Conservation (phyloP, 2,329 filamentous ascomycete species). For the Hymenotorrendiella dingleyae region DNA sequence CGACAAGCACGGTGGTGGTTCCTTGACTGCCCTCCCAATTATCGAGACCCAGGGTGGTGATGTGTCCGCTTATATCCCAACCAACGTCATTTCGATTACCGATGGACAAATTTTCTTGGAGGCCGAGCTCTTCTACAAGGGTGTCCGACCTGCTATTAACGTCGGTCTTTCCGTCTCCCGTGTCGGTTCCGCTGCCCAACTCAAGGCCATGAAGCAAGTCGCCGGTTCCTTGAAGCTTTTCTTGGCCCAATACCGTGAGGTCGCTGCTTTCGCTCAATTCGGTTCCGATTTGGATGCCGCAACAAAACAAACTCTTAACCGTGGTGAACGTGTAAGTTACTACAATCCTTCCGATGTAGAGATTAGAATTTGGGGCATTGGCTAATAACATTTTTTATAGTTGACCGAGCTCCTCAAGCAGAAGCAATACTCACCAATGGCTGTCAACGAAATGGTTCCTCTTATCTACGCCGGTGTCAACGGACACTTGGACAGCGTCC, state of each 20-base stretch:
- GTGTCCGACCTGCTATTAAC: constrained; percentile 99
- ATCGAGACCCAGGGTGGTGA: constrained; percentile 99
- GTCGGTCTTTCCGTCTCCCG: constrained; percentile 99
- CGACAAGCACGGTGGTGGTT: constrained; percentile 90
- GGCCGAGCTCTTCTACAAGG: constrained; percentile 99
- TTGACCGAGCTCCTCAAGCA: constrained; percentile 98
- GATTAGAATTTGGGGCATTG: constrained; percentile 22
- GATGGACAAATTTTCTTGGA: constrained; percentile 99
- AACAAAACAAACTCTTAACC: constrained; percentile 96
- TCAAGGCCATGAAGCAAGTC: constrained; percentile 99
- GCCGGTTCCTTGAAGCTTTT: constrained; percentile 99
- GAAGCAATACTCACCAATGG: constrained; percentile 99
- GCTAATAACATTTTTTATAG: constrained; percentile 34
- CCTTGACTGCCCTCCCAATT: constrained; percentile 91
- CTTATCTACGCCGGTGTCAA: constrained; percentile 99
- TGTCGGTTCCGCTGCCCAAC: constrained; percentile 98
- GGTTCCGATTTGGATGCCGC: constrained; percentile 98
- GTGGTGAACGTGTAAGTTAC: constrained; percentile 87
- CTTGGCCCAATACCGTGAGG: constrained; percentile 99
- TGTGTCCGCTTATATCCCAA: constrained; percentile 99
- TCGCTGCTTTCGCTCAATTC: constrained; percentile 99
- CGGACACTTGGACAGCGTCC: constrained; percentile 82
- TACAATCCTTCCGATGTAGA: background rate
- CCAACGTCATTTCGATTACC: constrained; percentile 99
- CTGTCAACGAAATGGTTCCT: constrained; percentile 99